Evolutionary conservation across 2,329 filamentous ascomycete genomes (phyloP).

Genomic region (Beauveria asiatica): DNA sequence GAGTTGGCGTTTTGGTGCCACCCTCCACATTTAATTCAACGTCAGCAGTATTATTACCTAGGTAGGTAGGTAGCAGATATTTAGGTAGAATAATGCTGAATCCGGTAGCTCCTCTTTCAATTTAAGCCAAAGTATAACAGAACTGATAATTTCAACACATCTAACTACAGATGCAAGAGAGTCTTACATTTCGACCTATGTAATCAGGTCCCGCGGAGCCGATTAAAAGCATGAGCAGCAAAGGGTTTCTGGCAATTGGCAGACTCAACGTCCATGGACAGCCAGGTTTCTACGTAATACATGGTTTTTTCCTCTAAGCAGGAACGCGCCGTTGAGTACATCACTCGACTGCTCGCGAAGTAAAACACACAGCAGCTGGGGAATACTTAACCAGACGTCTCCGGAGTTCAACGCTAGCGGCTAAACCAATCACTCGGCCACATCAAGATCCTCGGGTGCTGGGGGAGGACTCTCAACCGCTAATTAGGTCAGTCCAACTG

Average conservation of each 20-base stretch:
- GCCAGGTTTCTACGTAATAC: constrained; percentile 11
- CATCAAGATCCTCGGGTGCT: constrained; percentile 89
- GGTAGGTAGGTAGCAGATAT: too few relatives aligned
- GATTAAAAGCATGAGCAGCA: constrained; percentile 7
- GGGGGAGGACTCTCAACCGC: constrained; percentile 70
- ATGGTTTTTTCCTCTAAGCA: constrained; percentile 1
- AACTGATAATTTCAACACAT: background rate
- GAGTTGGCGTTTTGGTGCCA: background rate
- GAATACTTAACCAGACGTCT: constrained; percentile 7
- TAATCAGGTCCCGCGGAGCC: constrained; percentile 5
- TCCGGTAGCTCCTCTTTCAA: too few relatives aligned
- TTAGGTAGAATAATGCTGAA: too few relatives aligned
- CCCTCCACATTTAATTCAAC: background rate
- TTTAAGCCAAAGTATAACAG: background rate
- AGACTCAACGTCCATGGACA: background rate
- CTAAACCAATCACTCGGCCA: constrained; percentile 58
- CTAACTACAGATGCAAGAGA: background rate
- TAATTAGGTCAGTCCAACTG: constrained; percentile 26
- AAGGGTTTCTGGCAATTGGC: background rate
- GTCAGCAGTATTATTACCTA: background rate
- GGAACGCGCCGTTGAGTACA: background rate
- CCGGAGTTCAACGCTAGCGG: background rate
- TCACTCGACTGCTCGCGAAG: background rate
- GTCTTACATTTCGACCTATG: constrained; percentile 9
- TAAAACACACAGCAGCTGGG: background rate